Percentiles rank a stretch among this genome's conserved stretches.
Evolutionary conservation across 2,329 filamentous ascomycete species (phyloP).

Genomic region (Ilyonectria robusta): DNA sequence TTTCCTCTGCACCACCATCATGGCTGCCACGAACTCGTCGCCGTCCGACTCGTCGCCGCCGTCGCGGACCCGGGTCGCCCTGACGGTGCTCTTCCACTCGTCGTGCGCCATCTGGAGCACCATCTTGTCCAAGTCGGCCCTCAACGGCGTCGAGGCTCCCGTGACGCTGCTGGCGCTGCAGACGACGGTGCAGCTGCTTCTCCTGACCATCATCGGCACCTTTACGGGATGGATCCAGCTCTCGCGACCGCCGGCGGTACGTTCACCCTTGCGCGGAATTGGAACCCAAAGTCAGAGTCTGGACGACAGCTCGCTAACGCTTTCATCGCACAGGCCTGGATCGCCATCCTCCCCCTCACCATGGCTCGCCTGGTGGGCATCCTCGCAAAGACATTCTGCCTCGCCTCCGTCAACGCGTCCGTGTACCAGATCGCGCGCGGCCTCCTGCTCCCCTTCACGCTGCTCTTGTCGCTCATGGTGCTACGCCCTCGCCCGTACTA

Average conservation of each 20-base stretch:
- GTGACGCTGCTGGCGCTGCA: slow-evolving; percentile 46
- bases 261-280: background rate
- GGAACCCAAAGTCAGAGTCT: background rate
- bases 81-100: slow-evolving; percentile 47
- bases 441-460: slow-evolving; percentile 45
- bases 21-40: slow-evolving; percentile 36
- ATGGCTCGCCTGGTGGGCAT: slow-evolving; percentile 45
- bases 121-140: slow-evolving; percentile 46
- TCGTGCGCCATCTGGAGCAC: slow-evolving; percentile 47
- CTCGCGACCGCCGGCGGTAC: slow-evolving; percentile 40
- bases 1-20: slow-evolving; percentile 30
- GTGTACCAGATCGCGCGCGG: slow-evolving; percentile 48
- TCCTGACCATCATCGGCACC: slow-evolving; percentile 41
- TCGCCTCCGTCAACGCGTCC: slow-evolving; percentile 47
- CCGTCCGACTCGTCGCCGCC: slow-evolving; percentile 35
- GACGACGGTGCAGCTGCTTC: slow-evolving; percentile 43
- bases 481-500: slow-evolving; percentile 47
- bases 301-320: slow-evolving; percentile 8
- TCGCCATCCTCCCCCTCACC: slow-evolving; percentile 44
- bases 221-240: slow-evolving; percentile 46
- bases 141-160: slow-evolving; percentile 46
- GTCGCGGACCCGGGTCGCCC: slow-evolving; percentile 39
- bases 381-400: slow-evolving; percentile 48
- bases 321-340: slow-evolving; percentile 37
- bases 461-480: slow-evolving; percentile 45